Conservation (phyloP, 495 filamentous ascomycete genomes). For the Podospora bellae-mahoneyi region DNA sequence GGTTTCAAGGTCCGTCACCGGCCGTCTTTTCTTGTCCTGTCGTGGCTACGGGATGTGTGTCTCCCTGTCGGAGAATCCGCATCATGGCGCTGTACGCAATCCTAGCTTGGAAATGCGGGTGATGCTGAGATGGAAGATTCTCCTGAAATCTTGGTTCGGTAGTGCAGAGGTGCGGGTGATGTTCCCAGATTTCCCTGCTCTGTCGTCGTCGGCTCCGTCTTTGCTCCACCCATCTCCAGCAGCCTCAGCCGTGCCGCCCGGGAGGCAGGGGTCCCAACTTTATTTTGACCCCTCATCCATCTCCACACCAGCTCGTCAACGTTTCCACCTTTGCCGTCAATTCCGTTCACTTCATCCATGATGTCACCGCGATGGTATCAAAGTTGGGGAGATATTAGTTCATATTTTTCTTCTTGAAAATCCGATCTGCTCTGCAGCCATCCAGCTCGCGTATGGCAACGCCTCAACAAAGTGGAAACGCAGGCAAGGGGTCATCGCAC, state of each 20-base stretch:
- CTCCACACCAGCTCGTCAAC: too few relatives aligned
- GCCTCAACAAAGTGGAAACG: neutral
- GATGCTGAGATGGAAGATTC: neutral
- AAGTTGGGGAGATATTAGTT: neutral
- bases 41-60: neutral
- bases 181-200: neutral
- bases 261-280: slow-evolving; percentile 25
- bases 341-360: neutral
- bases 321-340: neutral
- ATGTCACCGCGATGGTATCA: neutral
- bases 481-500: neutral
- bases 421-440: neutral
- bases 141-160: neutral
- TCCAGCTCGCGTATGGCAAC: neutral
- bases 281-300: slow-evolving; percentile 22
- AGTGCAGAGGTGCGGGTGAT: neutral
- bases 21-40: neutral
- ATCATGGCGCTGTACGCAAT: neutral
- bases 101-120: neutral
- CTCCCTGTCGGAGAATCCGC: neutral
- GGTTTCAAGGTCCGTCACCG: neutral
- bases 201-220: slow-evolving; percentile 2
- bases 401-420: neutral
- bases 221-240: slow-evolving; percentile 1
- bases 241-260: slow-evolving; percentile 14